Conservation (phyloP, 1,284 basidiomycete species). For the Bondarzewia mesenterica region DNA sequence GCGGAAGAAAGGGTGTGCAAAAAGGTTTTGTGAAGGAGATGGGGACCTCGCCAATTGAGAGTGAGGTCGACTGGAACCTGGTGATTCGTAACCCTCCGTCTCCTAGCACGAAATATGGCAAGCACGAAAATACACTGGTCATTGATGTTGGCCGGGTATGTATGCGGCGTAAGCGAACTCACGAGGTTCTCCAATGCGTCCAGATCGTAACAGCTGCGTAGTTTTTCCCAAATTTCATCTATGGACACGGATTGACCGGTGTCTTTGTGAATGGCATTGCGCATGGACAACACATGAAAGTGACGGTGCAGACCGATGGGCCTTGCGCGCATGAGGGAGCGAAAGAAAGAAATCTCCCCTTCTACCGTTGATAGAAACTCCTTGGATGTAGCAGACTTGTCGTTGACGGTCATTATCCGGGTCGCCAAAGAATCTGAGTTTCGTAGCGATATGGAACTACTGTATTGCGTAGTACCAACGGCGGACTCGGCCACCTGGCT, state of each 20-base stretch:
- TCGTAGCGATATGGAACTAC: neutral
- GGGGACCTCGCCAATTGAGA: conserved; percentile 50
- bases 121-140: conserved; percentile 5
- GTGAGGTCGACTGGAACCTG: conserved; percentile 36
- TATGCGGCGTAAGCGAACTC: conserved; percentile 7
- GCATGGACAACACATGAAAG: conserved; percentile 72
- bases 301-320: conserved; percentile 73
- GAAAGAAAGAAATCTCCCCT: conserved; percentile 76
- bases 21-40: conserved; percentile 57
- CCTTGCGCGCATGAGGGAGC: conserved; percentile 66
- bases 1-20: conserved; percentile 59
- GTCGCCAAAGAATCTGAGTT: too few species aligned
- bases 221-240: conserved; percentile 67
- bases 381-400: neutral
- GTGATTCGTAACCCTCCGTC: conserved; percentile 51
- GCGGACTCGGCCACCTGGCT: too few species aligned
- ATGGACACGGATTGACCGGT: conserved; percentile 55
- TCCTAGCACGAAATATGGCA: too few species aligned
- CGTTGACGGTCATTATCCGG: conserved; percentile 17
- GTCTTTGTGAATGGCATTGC: conserved; percentile 61
- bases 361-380: conserved; percentile 58
- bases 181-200: conserved; percentile 71
- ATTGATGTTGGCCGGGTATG: neutral
- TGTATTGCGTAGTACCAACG: neutral
- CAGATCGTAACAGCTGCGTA: conserved; percentile 66